Percentiles rank a stretch among this genome's conserved stretches.
phyloP scores from a whole-genome alignment of 2,329 filamentous ascomycete genomes.

The Dactylellina haptotyla region DNA sequence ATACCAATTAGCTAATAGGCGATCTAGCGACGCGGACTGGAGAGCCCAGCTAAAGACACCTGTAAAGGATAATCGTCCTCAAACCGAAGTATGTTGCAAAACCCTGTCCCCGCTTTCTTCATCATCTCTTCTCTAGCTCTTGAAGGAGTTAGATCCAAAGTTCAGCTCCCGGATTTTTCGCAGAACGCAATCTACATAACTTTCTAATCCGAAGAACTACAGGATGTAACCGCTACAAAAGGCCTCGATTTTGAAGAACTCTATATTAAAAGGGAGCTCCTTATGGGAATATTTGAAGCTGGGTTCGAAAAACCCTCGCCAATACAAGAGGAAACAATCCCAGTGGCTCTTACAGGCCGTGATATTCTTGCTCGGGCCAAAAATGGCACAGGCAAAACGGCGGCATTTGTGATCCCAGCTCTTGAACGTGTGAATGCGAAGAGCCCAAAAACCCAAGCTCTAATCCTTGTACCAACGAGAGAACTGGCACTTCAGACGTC shows the following conservation, averaged over 20 bases:
- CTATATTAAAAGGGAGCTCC: constrained; percentile 88
- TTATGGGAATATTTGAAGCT: constrained; percentile 99
- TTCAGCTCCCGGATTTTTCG: too few species aligned
- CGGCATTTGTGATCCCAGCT: constrained; percentile 94
- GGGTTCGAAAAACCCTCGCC: constrained; percentile 98
- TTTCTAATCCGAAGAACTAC: constrained; percentile 50
- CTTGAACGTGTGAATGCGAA: constrained; percentile 97
- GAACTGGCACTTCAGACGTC: constrained; percentile 98
- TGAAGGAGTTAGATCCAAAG: too few species aligned
- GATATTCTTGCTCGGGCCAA: constrained; percentile 97
- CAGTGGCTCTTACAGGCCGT: constrained; percentile 91
- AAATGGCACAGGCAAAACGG: constrained; percentile 98
- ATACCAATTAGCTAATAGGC: constrained; percentile 60
- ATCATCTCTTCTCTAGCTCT: not conserved
- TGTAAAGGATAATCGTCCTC: constrained; percentile 77
- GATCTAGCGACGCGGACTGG: constrained; percentile 72
- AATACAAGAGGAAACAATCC: constrained; percentile 99
- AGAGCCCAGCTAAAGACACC: constrained; percentile 78
- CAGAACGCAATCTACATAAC: too few species aligned
- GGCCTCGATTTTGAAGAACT: constrained; percentile 98
- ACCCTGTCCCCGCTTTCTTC: constrained; percentile 9
- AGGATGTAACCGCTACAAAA: constrained; percentile 99
- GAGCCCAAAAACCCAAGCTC: constrained; percentile 92
- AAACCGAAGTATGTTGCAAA: constrained; percentile 74
- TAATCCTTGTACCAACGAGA: constrained; percentile 95